phyloP scores from a whole-genome alignment of 345 rosid species.

The Corchorus olitorius region DNA sequence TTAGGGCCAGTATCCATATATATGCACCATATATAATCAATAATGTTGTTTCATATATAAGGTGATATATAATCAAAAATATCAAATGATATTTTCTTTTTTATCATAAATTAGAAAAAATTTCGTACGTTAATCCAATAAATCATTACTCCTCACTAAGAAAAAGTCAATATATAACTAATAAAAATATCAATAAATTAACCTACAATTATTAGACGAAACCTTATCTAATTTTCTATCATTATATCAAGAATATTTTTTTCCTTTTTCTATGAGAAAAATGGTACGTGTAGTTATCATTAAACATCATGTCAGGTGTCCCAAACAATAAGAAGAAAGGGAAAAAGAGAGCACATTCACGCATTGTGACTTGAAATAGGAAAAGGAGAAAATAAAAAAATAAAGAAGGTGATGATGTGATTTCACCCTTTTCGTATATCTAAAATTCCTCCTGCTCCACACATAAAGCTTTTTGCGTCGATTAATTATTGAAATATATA shows the following conservation, averaged over 20 bases:
- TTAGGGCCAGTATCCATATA: too few relatives aligned
- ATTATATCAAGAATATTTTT: not conserved
- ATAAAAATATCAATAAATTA: too few relatives aligned
- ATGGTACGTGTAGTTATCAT: not conserved
- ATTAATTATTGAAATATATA: not conserved
- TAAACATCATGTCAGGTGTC: not conserved
- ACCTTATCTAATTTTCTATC: too few relatives aligned
- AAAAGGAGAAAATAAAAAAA: not conserved
- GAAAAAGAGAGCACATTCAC: not conserved
- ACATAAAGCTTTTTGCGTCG: not conserved
- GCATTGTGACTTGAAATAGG: not conserved
- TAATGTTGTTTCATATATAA: too few relatives aligned
- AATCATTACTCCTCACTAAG: too few relatives aligned
- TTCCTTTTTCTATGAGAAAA: not conserved
- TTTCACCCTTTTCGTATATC: not conserved
- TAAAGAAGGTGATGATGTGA: not conserved
- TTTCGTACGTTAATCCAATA: too few relatives aligned
- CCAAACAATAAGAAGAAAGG: not conserved
- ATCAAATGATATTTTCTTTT: too few relatives aligned
- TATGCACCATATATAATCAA: too few relatives aligned
- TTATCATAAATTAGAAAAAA: too few relatives aligned
- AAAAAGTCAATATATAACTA: too few relatives aligned
- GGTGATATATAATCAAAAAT: too few relatives aligned
- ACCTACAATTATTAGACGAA: too few relatives aligned
- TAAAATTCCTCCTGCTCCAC: not conserved